Percentiles rank a stretch among this genome's conserved stretches.
Conservation (phyloP, 257 asterid species). For the Rauvolfia tetraphylla region DNA sequence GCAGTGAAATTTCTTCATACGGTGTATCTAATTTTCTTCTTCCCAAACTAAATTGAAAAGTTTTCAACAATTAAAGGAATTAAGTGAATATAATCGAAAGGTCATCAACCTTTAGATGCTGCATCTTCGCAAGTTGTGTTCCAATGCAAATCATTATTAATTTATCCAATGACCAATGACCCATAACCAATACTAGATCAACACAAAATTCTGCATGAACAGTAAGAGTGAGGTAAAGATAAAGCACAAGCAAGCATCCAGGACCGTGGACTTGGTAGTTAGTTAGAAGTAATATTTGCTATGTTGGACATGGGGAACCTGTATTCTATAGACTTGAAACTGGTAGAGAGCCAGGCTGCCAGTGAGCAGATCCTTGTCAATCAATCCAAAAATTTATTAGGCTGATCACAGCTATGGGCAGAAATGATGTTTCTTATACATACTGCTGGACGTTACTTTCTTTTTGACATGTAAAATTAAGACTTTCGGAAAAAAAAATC, state of each 20-base stretch:
- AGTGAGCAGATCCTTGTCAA: background rate
- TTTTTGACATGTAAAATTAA: background rate
- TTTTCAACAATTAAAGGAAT: too few relatives aligned
- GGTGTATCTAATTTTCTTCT: background rate
- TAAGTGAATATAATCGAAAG: background rate
- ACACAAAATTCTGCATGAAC: background rate
- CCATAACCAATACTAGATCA: background rate
- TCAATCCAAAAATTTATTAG: background rate
- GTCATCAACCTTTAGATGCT: background rate
- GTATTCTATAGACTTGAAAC: background rate
- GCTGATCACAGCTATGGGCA: background rate
- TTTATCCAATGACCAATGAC: background rate
- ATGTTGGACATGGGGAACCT: background rate
- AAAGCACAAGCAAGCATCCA: background rate
- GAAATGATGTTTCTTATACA: background rate
- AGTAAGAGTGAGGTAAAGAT: background rate
- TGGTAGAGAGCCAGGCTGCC: background rate
- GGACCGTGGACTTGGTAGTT: background rate
- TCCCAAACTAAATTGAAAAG: too few relatives aligned
- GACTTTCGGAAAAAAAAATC: background rate
- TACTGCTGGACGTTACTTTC: background rate
- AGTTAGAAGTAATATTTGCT: background rate
- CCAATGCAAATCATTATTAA: background rate
- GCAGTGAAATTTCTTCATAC: background rate
- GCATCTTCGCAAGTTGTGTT: background rate